Evolutionary conservation across 192 early-diverging fungal genomes (phyloP).

Genomic region (Martensiomyces pterosporus): DNA sequence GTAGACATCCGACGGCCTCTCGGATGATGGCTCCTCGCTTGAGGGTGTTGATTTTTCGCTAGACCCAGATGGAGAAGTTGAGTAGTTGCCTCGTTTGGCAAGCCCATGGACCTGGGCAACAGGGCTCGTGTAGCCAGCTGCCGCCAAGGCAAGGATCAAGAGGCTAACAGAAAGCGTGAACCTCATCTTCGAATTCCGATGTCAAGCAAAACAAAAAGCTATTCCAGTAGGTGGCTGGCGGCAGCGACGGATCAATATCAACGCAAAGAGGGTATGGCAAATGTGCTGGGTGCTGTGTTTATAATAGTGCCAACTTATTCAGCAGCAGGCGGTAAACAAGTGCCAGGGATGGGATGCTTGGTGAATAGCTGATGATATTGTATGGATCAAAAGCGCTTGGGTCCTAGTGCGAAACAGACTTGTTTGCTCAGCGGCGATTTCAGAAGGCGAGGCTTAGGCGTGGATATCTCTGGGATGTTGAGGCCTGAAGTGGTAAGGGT

Average conservation of each 20-base stretch:
- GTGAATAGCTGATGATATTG: background rate
- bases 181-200: constrained; percentile 16
- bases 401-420: no score
- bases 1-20: background rate
- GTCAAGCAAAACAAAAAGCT: background rate
- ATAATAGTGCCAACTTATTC: background rate
- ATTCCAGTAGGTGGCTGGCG: no score
- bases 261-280: no score
- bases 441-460: no score
- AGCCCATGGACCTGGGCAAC: constrained; percentile 18
- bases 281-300: background rate
- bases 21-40: constrained; percentile 5
- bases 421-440: no score
- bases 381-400: background rate
- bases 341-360: background rate
- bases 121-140: constrained; percentile 24
- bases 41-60: no score
- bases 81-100: constrained; percentile 30
- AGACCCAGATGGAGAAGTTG: background rate
- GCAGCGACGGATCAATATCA: no score
- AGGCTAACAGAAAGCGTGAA: constrained; percentile 31
- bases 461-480: no score
- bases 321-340: background rate
- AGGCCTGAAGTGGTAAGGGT: no score
- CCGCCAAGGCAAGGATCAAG: constrained; percentile 37